Evolutionary conservation across 108 stramenopile genomes (phyloP), one percentile per base, ranked within the genome.

Genomic region (Conticribra weissflogii): DNA sequence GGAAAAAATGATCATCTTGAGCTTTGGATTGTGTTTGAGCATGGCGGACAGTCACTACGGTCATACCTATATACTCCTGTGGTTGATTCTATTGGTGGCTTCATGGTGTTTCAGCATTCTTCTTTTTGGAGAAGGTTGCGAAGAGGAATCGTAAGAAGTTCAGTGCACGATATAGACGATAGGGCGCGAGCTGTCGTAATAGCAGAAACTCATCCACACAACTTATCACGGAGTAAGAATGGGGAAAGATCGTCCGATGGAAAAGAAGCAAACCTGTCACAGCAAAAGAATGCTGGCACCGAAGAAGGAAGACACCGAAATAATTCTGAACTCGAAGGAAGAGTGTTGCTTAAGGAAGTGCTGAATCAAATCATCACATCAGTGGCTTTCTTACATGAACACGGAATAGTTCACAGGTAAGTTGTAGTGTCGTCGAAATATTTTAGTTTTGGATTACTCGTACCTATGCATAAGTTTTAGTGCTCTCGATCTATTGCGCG

Each of bases 1-100:
- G 62, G 74, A 56, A 34, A 30, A 30, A 45, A 14, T n/a, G 55
- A 67, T 9, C 63, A 80, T 23, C 33, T 89, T 18, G 92, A 93
- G 56, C 59, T 93, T 23, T 93, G 92, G 92, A 93, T 93, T 59
- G 88, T 93, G 3, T 93, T 86, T 72, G 83, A 88, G 56, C 81
- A 90, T 75, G 86, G 84, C 0, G 91, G 91, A 14, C 76, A 86
- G 2, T 93, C 92, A 9, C 71, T 93, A 4, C 82, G 92, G 3
- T 87, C 86, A 17, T 90, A 85, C 68, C 25, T 93, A 19, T 93
- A 93, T 60, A 78, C 87, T 9, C 49, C 74, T 17, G 82, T 83
- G 17, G 61, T 75, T 18, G 66, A 57, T 45, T 14, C 46, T 29
- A 62, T 53, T 21, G 88, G 86, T 19, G 85, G 84, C 8, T 90